These are phyloP conservation scores for Piper longum DNA, from an alignment of 164 flowering plant species.

Conservation along the genomic window DNA sequence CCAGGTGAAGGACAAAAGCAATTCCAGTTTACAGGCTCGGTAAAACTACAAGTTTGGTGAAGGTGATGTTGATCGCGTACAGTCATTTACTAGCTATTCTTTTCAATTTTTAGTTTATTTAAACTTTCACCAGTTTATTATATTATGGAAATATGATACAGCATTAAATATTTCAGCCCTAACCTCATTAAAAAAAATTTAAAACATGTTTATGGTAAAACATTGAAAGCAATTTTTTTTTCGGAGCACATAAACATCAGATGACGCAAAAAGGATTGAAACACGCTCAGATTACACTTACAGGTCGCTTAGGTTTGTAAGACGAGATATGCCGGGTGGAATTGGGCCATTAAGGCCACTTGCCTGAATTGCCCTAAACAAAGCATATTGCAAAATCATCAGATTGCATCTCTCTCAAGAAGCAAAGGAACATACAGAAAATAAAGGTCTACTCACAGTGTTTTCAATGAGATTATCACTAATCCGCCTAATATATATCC, in stretches of 20 bases:
- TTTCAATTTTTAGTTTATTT: no score
- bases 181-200: no score
- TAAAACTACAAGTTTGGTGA: background rate
- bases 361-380: slow-evolving; percentile 44
- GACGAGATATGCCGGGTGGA: slow-evolving; percentile 36
- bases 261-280: background rate
- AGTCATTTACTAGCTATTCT: no score
- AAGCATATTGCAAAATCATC: background rate
- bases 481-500: slow-evolving; percentile 15
- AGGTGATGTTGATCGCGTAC: no score
- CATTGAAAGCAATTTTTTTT: no score
- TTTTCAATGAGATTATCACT: slow-evolving; percentile 20
- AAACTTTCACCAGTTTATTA: no score
- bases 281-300: slow-evolving; percentile 4
- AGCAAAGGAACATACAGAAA: background rate
- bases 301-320: slow-evolving; percentile 34
- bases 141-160: no score
- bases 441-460: slow-evolving; percentile 15
- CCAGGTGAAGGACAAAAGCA: no score
- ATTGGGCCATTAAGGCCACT: slow-evolving; percentile 62
- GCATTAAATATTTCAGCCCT: no score
- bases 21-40: background rate
- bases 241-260: background rate
- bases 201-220: no score
- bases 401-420: background rate